These are phyloP conservation scores for Yarrowia porcina DNA, from an alignment of 805 yeast genomes.

Conservation along the genomic window DNA sequence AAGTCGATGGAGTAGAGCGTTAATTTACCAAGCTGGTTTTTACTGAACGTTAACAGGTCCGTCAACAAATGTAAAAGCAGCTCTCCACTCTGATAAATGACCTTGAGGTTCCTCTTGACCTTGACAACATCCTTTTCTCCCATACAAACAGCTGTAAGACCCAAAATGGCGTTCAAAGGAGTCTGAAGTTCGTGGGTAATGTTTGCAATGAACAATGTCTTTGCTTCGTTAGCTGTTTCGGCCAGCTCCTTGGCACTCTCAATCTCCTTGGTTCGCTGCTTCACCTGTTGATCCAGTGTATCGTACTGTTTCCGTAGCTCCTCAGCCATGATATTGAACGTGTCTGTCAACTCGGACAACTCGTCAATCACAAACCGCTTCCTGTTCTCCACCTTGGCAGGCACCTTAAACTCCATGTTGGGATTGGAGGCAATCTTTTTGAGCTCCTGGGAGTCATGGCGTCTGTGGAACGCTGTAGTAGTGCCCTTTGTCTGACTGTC, in stretches of 20 bases:
- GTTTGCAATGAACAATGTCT: constrained; percentile 88
- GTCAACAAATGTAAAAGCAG: constrained; percentile 82
- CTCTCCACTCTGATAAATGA: constrained; percentile 90
- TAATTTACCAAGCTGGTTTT: constrained; percentile 79
- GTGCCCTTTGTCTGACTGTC: neutral
- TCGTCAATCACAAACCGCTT: constrained; percentile 56
- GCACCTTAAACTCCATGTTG: constrained; percentile 30
- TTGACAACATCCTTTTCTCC: constrained; percentile 69
- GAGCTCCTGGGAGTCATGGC: constrained; percentile 2
- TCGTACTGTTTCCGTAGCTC: constrained; percentile 81
- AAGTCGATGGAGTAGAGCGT: constrained; percentile 81
- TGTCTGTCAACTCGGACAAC: constrained; percentile 76
- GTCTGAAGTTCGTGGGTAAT: constrained; percentile 93
- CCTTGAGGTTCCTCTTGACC: constrained; percentile 69
- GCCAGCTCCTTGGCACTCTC: constrained; percentile 87
- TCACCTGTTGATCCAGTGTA: constrained; percentile 82
- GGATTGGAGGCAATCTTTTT: neutral
- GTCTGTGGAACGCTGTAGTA: neutral
- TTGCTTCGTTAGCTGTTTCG: constrained; percentile 94
- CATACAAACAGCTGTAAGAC: constrained; percentile 92
- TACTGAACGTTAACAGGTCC: constrained; percentile 87
- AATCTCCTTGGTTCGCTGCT: constrained; percentile 76
- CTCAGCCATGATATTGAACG: constrained; percentile 86
- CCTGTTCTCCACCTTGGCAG: constrained; percentile 31
- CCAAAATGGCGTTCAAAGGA: constrained; percentile 92